A percentile compares a stretch with the other conserved stretches of the same genome.
phyloP scores from a whole-genome alignment of 768 basidiomycete species.

The Leccinellum luteum region DNA sequence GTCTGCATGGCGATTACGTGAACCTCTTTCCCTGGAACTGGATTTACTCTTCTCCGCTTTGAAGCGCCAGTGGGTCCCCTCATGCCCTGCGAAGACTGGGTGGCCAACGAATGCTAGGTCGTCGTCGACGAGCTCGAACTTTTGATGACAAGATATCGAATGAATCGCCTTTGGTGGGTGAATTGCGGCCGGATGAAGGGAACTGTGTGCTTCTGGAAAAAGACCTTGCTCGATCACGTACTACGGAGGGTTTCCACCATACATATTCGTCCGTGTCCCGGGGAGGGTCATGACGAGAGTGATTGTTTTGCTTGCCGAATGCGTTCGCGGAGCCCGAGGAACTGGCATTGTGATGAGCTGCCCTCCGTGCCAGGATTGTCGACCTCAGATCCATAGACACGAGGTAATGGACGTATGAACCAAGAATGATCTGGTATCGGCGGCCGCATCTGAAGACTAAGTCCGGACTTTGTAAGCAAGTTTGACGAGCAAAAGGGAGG shows the following conservation, averaged over 20 bases:
- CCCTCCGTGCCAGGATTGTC: conserved; percentile 78
- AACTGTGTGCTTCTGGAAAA: conserved; percentile 44
- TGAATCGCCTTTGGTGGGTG: conserved; percentile 46
- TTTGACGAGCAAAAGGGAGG: conserved; percentile 76
- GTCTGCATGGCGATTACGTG: conserved; percentile 41
- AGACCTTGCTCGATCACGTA: conserved; percentile 51
- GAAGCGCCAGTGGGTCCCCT: conserved; percentile 69
- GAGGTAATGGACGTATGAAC: conserved; percentile 67
- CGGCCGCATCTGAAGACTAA: conserved; percentile 81
- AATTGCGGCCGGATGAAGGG: conserved; percentile 49
- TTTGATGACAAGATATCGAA: conserved; percentile 72
- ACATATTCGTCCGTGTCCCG: conserved; percentile 47
- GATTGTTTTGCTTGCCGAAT: conserved; percentile 1
- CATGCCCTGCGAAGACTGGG: conserved; percentile 77
- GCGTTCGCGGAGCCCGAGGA: conserved; percentile 23
- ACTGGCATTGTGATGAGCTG: conserved; percentile 50
- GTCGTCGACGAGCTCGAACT: conserved; percentile 90
- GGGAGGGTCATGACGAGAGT: not conserved
- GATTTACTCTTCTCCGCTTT: conserved; percentile 56
- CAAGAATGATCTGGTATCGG: conserved; percentile 67
- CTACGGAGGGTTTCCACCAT: conserved; percentile 55
- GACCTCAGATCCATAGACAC: conserved; percentile 43
- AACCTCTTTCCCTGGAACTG: conserved; percentile 54
- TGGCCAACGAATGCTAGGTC: conserved; percentile 93
- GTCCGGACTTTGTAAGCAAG: too few species aligned